phyloP scores from a whole-genome alignment of 1,139 yeast genomes.

The Geotrichum klebahnii region DNA sequence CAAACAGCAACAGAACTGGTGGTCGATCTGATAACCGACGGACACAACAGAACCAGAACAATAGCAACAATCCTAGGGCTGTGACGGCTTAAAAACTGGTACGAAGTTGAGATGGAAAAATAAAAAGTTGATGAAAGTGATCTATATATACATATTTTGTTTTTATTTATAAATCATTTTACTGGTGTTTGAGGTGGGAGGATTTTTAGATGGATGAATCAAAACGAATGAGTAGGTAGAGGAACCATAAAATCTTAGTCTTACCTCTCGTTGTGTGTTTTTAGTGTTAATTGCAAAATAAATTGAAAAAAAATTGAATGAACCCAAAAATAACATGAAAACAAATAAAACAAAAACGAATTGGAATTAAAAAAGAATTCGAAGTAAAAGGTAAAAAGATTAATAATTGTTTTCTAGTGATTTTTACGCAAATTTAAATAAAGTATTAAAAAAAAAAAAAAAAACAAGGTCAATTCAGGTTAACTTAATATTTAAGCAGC shows the following conservation, averaged over 20 bases:
- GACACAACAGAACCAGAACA: conserved; percentile 10
- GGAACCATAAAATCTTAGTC: no score
- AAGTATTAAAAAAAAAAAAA: no score
- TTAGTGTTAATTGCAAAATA: neutral
- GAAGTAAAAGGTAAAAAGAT: no score
- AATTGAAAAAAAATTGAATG: neutral
- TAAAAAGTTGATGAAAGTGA: neutral
- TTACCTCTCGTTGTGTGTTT: no score
- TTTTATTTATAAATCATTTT: neutral
- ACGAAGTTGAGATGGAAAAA: neutral
- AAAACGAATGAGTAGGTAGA: no score
- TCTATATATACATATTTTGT: neutral
- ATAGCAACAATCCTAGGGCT: conserved; percentile 10
- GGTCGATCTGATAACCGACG: conserved; percentile 13
- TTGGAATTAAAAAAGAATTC: no score
- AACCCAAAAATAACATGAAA: neutral
- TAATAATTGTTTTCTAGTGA: no score
- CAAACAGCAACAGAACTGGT: neutral
- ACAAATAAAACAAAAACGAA: neutral
- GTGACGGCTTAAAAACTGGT: conserved; percentile 13
- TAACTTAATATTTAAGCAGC: neutral
- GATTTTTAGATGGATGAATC: no score
- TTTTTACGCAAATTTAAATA: no score
- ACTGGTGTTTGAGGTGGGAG: no score
- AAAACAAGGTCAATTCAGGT: neutral